phyloP scores from a whole-genome alignment of 805 yeast genomes.

The Scheffersomyces lignosus region DNA sequence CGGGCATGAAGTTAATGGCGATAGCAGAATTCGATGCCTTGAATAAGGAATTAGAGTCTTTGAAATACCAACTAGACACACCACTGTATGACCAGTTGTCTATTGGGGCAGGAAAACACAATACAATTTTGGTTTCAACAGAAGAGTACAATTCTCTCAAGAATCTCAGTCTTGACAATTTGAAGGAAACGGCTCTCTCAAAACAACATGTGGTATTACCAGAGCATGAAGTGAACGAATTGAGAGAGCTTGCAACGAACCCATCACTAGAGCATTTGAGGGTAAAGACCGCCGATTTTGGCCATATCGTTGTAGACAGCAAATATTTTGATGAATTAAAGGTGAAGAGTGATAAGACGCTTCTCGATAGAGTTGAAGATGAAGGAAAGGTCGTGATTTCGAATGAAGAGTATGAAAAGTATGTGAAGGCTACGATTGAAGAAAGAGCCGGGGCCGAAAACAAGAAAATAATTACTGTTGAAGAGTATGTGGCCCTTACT shows the following conservation, averaged over 20 bases:
- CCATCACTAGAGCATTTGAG: slow-evolving; percentile 6
- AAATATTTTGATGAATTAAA: slow-evolving; percentile 1
- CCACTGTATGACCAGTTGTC: not conserved
- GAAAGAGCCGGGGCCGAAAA: slow-evolving; percentile 19
- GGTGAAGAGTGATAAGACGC: not conserved
- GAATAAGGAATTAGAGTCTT: not conserved
- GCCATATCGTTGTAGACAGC: slow-evolving; percentile 1
- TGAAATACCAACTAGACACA: not conserved
- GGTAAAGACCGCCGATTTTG: slow-evolving; percentile 1
- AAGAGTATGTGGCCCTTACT: slow-evolving; percentile 12
- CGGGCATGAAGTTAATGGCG: slow-evolving; percentile 2
- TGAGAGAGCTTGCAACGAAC: not conserved
- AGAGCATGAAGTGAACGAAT: not conserved
- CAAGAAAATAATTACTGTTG: slow-evolving; percentile 13
- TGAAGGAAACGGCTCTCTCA: slow-evolving; percentile 10
- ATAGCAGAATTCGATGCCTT: slow-evolving; percentile 1
- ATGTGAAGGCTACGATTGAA: slow-evolving; percentile 17
- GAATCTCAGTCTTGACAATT: slow-evolving; percentile 9
- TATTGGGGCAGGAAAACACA: not conserved
- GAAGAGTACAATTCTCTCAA: slow-evolving; percentile 6
- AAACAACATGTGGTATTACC: slow-evolving; percentile 7
- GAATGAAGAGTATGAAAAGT: slow-evolving; percentile 8
- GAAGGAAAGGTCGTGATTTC: slow-evolving; percentile 8
- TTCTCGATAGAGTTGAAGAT: slow-evolving; percentile 4
- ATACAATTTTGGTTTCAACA: not conserved